Base-by-base conservation (phyloP, 2,329 filamentous ascomycete species). In the Colletotrichum orchidophilum region DNA sequence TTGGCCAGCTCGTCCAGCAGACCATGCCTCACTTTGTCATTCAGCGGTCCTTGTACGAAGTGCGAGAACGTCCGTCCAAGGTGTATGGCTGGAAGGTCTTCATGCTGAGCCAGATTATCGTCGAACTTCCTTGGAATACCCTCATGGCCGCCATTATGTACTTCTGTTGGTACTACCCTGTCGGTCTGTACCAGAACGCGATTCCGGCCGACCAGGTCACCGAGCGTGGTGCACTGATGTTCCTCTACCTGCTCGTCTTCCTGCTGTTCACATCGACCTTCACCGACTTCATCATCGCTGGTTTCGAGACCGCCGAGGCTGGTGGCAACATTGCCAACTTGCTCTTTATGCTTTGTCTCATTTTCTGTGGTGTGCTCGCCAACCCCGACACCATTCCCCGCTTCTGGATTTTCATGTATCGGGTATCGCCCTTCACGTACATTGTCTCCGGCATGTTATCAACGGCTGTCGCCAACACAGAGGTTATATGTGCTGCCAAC, bases 321-420 rank as follows among this genome's bases (percentile, higher is more conserved):
- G 93, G 90, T 68, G 92, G 91, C 63, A 94, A 94, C 80, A 84
- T 96, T 72, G 93, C 92, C 76, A 93, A 94, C 73, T 79, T 96
- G 70, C 82, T 93, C 75, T 95, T 96, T 83, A 90, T 88, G 42
- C 85, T 96, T 65, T 90, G 87, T 71, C 85, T 95, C 63, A 88
- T 94, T 76, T 96, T 95, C 86, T 93, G 91, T 77, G 87, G 92
- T 86, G 92, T 96, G 60, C 87, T 97, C 73, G 90, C 91, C 31
- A 83, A 84, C 6, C 91, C 92, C 0, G 80, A 82, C 3, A 80
- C 82, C 2, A 87, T 96, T 39, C 93, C 93, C 0, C 83, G 88
- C 6, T 95, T 95, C 86, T 96, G 93, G 93, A 91, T 92, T 75
- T 94, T 94, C 85, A 93, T 95, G 91, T 96, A 96, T 81, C 89